These are phyloP conservation scores for Cucumis variabilis DNA, from an alignment of 331 rosid species.

Conservation along the genomic window DNA sequence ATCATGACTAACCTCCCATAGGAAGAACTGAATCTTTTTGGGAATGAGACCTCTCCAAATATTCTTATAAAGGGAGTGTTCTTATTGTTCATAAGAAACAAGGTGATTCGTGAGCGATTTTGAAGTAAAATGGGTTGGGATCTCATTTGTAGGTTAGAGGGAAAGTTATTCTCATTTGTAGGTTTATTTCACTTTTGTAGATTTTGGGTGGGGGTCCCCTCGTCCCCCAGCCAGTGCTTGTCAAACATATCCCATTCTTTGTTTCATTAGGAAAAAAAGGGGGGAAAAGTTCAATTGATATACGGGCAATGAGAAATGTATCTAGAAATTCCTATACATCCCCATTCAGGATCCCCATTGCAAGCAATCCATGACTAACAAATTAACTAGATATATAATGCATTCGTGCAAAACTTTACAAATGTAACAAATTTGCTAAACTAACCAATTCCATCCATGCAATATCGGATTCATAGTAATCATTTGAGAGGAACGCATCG, in stretches of 20 bases:
- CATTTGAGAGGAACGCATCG: conserved; percentile 88
- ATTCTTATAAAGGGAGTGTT: too few species aligned
- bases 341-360: conserved; percentile 10
- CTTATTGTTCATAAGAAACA: too few species aligned
- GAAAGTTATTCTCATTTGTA: background rate
- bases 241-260: background rate
- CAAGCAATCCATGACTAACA: background rate
- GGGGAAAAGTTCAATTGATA: background rate
- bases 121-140: too few species aligned
- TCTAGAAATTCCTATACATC: background rate
- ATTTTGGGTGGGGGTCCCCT: too few species aligned
- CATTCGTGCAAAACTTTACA: background rate
- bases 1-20: too few species aligned
- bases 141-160: too few species aligned
- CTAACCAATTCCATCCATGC: conserved; percentile 98
- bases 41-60: too few species aligned
- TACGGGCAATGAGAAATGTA: background rate
- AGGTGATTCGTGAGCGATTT: too few species aligned
- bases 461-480: conserved; percentile 87
- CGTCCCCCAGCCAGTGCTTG: background rate
- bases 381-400: background rate
- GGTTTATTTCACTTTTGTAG: background rate
- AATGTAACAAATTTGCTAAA: conserved; percentile 37
- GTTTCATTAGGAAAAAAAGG: background rate
- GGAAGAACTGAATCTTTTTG: too few species aligned